Evolutionary conservation across 1,284 basidiomycete genomes (phyloP), one percentile per base, ranked within the genome.

Genomic region (Pholiota adiposa): DNA sequence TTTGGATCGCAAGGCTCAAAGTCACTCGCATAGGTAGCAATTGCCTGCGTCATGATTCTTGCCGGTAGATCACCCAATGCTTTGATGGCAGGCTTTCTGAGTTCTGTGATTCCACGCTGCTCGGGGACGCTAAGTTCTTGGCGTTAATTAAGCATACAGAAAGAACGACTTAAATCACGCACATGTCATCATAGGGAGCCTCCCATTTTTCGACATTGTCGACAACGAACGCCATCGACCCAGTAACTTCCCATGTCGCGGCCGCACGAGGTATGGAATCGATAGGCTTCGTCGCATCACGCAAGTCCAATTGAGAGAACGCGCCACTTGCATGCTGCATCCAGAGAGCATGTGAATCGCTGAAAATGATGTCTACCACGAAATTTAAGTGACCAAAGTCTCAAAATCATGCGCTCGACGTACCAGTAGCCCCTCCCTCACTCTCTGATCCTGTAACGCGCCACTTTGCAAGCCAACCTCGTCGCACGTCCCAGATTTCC

Each of bases 401-500:
- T 12, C 5, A 40, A 5, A 25, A 16, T 2, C 25, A 40, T 4
- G 16, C 21, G 12, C 12, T 6, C 25, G 51, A 43, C 58, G 29
- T 62, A 91, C 90, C 90, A 18, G 86, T 87, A 6, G 89, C 84
- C 27, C 86, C 86, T 12, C 90, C 88, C 60, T 93, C 90, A 2
- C 77, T 77, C 9, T 82, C 77, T 14, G 83, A 85, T 19, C 84
- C 84, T 19, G 79, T 80, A 4, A 95, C 79, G 0, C 84, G 81
- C 85, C 94, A 96, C 73, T 96, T 96, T 4, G 91, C 87, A 48
- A 96, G 81, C 80, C 90, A 90, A 3, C 87, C 85, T 36, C 93
- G 79, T 40, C 93, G 80, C 0, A 93, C 92, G 70, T 96, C 94
- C 94, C 94, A 96, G 18, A 96, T 87, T 69, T 96, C 93, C 21